phyloP scores from a whole-genome alignment of 495 filamentous ascomycete species.

The Amorphotheca resinae region DNA sequence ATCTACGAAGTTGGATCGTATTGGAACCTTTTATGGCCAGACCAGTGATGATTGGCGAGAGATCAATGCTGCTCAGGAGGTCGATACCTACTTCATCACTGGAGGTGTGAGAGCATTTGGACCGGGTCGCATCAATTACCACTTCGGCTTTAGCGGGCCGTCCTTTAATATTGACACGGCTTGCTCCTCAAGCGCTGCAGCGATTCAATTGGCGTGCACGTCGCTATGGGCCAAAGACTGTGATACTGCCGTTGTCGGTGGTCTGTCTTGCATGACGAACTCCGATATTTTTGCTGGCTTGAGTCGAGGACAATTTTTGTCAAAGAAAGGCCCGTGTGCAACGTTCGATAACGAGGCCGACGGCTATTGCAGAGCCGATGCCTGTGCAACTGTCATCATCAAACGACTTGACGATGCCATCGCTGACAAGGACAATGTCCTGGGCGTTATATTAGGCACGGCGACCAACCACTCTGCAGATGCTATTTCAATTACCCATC shows the following conservation, averaged over 20 bases:
- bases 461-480: constrained; percentile 68
- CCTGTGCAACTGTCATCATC: constrained; percentile 55
- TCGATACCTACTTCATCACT: constrained; percentile 90
- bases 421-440: constrained; percentile 60
- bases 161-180: constrained; percentile 40
- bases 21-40: constrained; percentile 88
- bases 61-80: constrained; percentile 77
- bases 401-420: constrained; percentile 67
- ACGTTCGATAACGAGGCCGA: constrained; percentile 41
- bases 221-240: constrained; percentile 32
- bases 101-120: constrained; percentile 81
- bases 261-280: constrained; percentile 64
- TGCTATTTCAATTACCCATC: constrained; percentile 70
- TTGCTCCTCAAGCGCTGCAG: constrained; percentile 39
- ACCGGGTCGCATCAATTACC: constrained; percentile 41
- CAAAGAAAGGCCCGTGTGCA: constrained; percentile 29
- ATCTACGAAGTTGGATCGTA: constrained; percentile 68
- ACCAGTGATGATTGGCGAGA: constrained; percentile 90
- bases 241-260: constrained; percentile 49
- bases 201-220: constrained; percentile 38
- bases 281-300: constrained; percentile 78
- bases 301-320: constrained; percentile 42
- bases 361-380: constrained; percentile 68
- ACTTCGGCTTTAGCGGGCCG: constrained; percentile 35
- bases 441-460: constrained; percentile 52